phyloP scores from a whole-genome alignment of 192 early-diverging fungal species.

The Endogone sp. region DNA sequence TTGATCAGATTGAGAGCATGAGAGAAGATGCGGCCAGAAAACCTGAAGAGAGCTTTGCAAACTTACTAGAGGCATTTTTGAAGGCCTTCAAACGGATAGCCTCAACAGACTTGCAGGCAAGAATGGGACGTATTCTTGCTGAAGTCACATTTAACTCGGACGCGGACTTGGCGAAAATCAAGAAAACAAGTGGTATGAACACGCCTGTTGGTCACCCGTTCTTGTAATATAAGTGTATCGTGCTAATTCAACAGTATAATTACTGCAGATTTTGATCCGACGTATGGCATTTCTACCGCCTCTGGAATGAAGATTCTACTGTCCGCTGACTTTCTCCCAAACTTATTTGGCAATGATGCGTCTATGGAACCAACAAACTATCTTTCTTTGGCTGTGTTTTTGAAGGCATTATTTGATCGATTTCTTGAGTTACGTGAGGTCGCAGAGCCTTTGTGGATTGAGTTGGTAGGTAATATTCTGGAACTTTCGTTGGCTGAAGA shows the following conservation, averaged over 20 bases:
- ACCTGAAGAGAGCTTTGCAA: neutral
- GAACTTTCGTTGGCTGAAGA: constrained; percentile 8
- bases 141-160: neutral
- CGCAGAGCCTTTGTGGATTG: constrained; percentile 9
- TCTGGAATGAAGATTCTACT: neutral
- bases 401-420: constrained; percentile 6
- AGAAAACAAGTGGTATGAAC: neutral
- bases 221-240: neutral
- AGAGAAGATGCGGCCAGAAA: constrained; percentile 6
- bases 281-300: neutral
- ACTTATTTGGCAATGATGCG: neutral
- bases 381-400: neutral
- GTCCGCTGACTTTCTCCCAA: neutral
- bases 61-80: constrained; percentile 14
- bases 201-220: neutral
- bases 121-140: neutral
- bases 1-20: constrained; percentile 14
- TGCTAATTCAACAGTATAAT: neutral
- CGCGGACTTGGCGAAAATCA: neutral
- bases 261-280: constrained; percentile 1
- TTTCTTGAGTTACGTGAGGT: constrained; percentile 3
- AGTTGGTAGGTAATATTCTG: constrained; percentile 6
- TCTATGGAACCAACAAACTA: neutral
- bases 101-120: neutral
- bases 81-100: constrained; percentile 5